phyloP scores from a whole-genome alignment of 768 basidiomycete species.

The Tylopilus cervinicoccineus region DNA sequence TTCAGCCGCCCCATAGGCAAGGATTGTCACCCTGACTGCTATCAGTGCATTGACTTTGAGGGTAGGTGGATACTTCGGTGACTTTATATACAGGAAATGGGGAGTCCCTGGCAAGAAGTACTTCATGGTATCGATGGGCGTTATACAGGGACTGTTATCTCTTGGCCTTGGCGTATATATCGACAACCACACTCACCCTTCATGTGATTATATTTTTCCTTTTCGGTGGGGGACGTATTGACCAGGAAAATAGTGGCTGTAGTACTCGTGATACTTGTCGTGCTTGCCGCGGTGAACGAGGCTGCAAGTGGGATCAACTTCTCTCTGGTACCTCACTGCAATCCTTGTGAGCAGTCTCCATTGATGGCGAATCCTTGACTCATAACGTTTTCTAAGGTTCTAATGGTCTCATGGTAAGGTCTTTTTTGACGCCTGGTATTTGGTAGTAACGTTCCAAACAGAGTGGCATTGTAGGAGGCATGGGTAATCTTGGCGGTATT shows the following conservation, averaged over 20 bases:
- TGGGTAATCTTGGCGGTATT: slow-evolving; percentile 44
- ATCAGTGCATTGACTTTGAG: not conserved
- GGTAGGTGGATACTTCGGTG: slow-evolving; percentile 5
- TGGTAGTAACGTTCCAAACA: not conserved
- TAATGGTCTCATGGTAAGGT: slow-evolving; percentile 28
- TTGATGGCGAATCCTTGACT: not conserved
- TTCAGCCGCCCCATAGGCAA: slow-evolving; percentile 4
- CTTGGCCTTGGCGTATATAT: slow-evolving; percentile 39
- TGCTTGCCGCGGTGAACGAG: not conserved
- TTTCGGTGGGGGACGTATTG: not conserved
- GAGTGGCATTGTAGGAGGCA: slow-evolving; percentile 38
- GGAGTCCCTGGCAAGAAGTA: slow-evolving; percentile 8
- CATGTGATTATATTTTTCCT: slow-evolving; percentile 11
- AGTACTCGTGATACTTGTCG: not conserved
- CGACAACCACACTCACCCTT: slow-evolving; percentile 18
- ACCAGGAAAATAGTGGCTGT: not conserved
- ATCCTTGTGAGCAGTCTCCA: not conserved
- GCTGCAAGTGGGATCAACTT: slow-evolving; percentile 3
- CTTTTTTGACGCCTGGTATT: not conserved
- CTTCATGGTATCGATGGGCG: slow-evolving; percentile 1
- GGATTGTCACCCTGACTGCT: not conserved
- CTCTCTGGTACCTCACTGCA: slow-evolving; percentile 6
- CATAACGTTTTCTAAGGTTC: not conserved
- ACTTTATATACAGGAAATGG: slow-evolving; percentile 4
- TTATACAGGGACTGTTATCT: slow-evolving; percentile 2